These are phyloP conservation scores for Penicillium hordei DNA, from an alignment of 2,329 filamentous ascomycete species.

Conservation along the genomic window DNA sequence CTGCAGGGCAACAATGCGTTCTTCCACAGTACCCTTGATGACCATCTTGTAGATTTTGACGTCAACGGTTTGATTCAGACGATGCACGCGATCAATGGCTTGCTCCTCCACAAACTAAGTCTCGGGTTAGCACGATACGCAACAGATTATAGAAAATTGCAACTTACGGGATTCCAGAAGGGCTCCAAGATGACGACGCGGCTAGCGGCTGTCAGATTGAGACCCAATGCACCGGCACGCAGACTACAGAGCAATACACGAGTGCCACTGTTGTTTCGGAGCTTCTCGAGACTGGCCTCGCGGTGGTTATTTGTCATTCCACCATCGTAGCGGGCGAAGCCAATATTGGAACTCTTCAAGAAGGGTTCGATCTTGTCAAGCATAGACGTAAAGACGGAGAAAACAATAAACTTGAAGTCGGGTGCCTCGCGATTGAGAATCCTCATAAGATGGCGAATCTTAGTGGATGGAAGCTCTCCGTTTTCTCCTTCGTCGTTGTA, in stretches of 20 bases:
- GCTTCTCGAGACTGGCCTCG: constrained; percentile 75
- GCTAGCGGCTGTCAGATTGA: constrained; percentile 92
- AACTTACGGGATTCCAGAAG: constrained; percentile 89
- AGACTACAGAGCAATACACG: constrained; percentile 88
- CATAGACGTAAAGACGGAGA: constrained; percentile 98
- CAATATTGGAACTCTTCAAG: constrained; percentile 69
- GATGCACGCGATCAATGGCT: constrained; percentile 96
- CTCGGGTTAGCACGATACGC: constrained; percentile 15
- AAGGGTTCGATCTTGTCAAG: constrained; percentile 94
- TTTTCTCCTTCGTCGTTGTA: constrained; percentile 38
- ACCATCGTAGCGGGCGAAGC: constrained; percentile 88
- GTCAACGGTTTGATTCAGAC: constrained; percentile 93
- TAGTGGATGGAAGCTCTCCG: constrained; percentile 67
- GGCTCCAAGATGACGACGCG: constrained; percentile 94
- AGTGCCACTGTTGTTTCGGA: constrained; percentile 72
- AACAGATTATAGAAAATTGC: constrained; percentile 11
- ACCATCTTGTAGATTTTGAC: constrained; percentile 95
- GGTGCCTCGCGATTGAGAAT: constrained; percentile 76
- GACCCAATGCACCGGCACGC: constrained; percentile 86
- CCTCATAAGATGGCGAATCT: constrained; percentile 80
- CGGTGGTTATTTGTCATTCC: constrained; percentile 91
- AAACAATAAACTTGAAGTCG: constrained; percentile 95
- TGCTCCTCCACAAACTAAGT: constrained; percentile 93
- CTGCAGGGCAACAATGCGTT: constrained; percentile 90
- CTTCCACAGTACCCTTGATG: constrained; percentile 82